Conservation (phyloP, 2,329 filamentous ascomycete genomes). For the Diaporthe ilicicola region DNA sequence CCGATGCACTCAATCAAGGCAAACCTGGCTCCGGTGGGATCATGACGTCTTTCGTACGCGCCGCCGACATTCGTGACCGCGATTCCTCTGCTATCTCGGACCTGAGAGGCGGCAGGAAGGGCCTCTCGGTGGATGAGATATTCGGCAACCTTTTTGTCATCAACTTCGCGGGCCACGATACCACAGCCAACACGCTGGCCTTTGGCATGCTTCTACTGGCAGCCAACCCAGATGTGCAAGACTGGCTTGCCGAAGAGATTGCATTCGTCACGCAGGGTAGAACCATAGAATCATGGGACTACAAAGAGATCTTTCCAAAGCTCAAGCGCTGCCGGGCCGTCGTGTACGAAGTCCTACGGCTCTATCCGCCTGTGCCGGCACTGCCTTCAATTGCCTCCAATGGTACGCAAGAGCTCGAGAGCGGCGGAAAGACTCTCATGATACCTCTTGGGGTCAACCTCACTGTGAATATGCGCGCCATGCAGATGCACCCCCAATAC, state of each 20-base stretch:
- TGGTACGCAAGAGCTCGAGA: too few species aligned
- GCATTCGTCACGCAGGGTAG: too few species aligned
- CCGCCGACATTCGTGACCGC: constrained; percentile 27
- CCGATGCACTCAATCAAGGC: constrained; percentile 30
- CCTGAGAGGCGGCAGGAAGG: constrained; percentile 23
- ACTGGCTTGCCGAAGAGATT: constrained; percentile 40
- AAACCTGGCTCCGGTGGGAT: constrained; percentile 38
- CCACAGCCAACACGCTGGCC: constrained; percentile 43
- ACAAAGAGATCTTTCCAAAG: too few species aligned
- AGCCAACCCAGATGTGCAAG: constrained; percentile 43
- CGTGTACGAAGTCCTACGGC: too few species aligned
- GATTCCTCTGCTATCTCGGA: neutral
- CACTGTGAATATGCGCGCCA: constrained; percentile 21
- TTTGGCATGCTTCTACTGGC: constrained; percentile 55
- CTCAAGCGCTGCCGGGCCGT: too few species aligned
- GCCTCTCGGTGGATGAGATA: constrained; percentile 37
- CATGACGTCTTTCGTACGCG: constrained; percentile 37
- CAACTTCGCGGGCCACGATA: constrained; percentile 43
- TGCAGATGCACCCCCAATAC: neutral
- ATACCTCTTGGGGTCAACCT: neutral
- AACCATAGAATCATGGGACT: too few species aligned
- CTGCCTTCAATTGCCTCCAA: too few species aligned
- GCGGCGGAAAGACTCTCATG: too few species aligned
- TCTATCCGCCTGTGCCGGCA: too few species aligned
- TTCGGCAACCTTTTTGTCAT: constrained; percentile 42